Conservation (phyloP, 116 monocot species). For the Thalassia testudinum region DNA sequence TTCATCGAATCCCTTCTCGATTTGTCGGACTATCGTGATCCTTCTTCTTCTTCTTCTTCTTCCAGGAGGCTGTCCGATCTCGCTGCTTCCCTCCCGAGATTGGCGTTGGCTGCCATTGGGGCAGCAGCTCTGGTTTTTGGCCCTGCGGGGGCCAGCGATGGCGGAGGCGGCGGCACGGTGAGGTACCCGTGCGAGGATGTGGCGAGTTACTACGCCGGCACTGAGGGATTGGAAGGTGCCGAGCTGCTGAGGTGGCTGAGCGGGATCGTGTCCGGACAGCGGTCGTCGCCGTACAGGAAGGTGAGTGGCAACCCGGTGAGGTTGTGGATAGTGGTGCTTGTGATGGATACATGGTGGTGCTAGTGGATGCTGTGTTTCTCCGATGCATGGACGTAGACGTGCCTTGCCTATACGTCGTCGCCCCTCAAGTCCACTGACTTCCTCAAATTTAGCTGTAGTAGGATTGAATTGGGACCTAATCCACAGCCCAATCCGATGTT, state of each 20-base stretch:
- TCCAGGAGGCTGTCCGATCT: background rate
- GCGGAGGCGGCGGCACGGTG: background rate
- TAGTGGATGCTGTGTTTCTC: background rate
- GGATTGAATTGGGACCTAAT: no score
- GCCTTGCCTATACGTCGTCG: background rate
- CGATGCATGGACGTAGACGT: background rate
- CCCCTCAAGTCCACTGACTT: no score
- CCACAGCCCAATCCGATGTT: no score
- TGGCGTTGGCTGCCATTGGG: background rate
- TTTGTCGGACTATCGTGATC: no score
- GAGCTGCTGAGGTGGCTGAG: conserved; percentile 29
- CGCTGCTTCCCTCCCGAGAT: background rate
- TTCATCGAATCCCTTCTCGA: no score
- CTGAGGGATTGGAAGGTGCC: conserved; percentile 30
- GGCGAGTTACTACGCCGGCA: conserved; percentile 26
- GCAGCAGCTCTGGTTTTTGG: background rate
- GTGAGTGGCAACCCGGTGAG: conserved; percentile 5
- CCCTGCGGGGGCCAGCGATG: background rate
- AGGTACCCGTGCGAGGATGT: conserved; percentile 50
- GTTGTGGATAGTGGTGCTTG: background rate
- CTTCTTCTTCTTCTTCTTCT: no score
- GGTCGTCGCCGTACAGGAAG: conserved; percentile 37
- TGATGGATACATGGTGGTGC: background rate
- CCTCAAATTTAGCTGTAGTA: background rate
- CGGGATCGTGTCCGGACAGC: conserved; percentile 40